A percentile compares a stretch with the other conserved stretches of the same genome.
phyloP scores from a whole-genome alignment of 768 basidiomycete genomes.

The Fomitopsis pulvina region DNA sequence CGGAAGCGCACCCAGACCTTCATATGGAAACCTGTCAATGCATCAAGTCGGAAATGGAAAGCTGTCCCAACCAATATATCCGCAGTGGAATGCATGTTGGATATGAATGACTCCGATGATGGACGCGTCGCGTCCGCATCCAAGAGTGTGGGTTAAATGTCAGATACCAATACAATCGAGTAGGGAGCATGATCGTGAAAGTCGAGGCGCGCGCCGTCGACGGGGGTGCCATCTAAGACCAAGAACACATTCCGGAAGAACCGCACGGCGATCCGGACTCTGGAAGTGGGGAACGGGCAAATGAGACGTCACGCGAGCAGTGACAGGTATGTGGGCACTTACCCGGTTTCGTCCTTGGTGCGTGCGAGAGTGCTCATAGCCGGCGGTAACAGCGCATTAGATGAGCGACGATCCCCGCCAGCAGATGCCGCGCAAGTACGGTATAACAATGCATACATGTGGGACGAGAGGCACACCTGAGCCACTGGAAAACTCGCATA shows the following conservation, averaged over 20 bases:
- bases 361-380: background rate
- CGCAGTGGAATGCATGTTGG: too few relatives aligned
- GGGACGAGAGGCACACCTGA: constrained; percentile 23
- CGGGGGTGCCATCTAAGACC: constrained; percentile 20
- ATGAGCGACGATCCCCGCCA: too few relatives aligned
- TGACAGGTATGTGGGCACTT: background rate
- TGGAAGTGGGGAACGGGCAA: background rate
- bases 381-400: background rate
- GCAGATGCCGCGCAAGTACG: too few relatives aligned
- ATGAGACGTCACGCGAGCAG: background rate
- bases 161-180: too few relatives aligned
- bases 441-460: background rate
- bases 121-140: too few relatives aligned
- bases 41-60: too few relatives aligned
- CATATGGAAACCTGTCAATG: too few relatives aligned
- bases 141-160: too few relatives aligned
- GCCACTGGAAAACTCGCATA: constrained; percentile 43
- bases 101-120: too few relatives aligned
- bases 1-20: too few relatives aligned
- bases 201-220: constrained; percentile 18
- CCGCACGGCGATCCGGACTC: constrained; percentile 17
- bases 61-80: too few relatives aligned
- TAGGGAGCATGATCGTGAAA: too few relatives aligned
- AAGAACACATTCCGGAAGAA: constrained; percentile 13
- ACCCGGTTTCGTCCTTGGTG: background rate